Percentiles rank a stretch among this genome's conserved stretches.
These are phyloP conservation scores for Boletus patriciae DNA, from an alignment of 768 basidiomycete genomes.

Conservation along the genomic window DNA sequence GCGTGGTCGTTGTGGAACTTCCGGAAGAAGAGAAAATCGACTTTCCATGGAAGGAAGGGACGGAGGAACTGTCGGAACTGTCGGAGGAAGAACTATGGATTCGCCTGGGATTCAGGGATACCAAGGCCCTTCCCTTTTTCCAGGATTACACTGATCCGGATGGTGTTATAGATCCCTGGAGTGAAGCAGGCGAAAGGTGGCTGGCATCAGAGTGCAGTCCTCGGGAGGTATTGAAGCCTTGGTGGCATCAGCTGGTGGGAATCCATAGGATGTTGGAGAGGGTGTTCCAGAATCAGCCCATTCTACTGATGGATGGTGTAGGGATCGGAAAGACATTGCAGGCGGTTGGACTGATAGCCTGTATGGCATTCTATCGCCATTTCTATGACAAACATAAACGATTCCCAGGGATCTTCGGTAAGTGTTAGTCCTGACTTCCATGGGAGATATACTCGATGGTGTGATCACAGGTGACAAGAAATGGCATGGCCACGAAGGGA, in stretches of 20 bases:
- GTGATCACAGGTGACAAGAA: background rate
- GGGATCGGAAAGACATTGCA: constrained; percentile 28
- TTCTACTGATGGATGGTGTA: constrained; percentile 27
- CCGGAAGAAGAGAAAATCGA: background rate
- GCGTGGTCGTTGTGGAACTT: background rate
- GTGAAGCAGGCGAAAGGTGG: constrained; percentile 11
- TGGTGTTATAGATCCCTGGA: constrained; percentile 4
- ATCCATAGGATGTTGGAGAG: constrained; percentile 21
- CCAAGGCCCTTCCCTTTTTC: background rate
- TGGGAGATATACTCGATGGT: too few species aligned
- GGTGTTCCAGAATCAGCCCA: background rate
- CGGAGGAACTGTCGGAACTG: background rate
- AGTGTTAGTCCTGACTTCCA: background rate
- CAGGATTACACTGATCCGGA: constrained; percentile 5
- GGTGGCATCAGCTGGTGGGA: constrained; percentile 24
- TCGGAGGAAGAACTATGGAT: background rate
- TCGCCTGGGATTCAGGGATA: background rate
- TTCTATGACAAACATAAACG: background rate
- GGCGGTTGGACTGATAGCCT: constrained; percentile 15
- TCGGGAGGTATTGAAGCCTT: background rate
- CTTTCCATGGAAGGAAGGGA: background rate
- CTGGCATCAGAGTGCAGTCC: background rate
- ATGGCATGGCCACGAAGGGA: background rate
- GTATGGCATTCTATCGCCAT: constrained; percentile 3
- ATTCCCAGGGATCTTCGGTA: constrained; percentile 5